Conservation (phyloP, 1,139 yeast genomes). For the Diutina pseudorugosa region DNA sequence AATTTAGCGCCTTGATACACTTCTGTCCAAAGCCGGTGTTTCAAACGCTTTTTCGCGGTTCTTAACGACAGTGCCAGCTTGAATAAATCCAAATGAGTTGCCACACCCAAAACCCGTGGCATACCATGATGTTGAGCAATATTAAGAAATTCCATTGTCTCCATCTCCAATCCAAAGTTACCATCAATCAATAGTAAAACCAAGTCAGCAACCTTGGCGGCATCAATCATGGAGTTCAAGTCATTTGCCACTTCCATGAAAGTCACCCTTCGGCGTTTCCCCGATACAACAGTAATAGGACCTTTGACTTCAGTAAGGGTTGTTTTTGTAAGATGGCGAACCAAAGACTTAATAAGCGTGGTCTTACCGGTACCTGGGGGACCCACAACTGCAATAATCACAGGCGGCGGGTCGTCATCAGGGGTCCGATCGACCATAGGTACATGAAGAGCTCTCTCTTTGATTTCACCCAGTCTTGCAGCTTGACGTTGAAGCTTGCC, state of each 20-base stretch:
- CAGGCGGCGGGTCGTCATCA: constrained; percentile 95
- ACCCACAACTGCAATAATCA: constrained; percentile 92
- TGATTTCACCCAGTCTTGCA: constrained; percentile 71
- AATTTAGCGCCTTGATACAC: constrained; percentile 97
- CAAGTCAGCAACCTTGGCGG: constrained; percentile 90
- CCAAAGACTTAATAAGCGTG: constrained; percentile 80
- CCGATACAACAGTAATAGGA: constrained; percentile 95
- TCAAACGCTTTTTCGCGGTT: constrained; percentile 82
- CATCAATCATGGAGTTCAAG: constrained; percentile 89
- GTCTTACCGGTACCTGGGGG: constrained; percentile 99
- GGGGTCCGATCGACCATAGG: constrained; percentile 98
- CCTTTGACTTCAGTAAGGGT: constrained; percentile 81
- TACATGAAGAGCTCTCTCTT: constrained; percentile 81
- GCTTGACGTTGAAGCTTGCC: constrained; percentile 80
- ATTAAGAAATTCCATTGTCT: constrained; percentile 96
- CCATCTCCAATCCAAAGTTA: constrained; percentile 98
- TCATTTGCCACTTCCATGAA: constrained; percentile 91
- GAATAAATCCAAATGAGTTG: constrained; percentile 92
- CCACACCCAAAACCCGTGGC: constrained; percentile 93
- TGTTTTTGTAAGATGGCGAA: constrained; percentile 82
- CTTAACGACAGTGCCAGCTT: constrained; percentile 82
- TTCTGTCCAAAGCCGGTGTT: constrained; percentile 97
- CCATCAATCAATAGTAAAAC: constrained; percentile 88
- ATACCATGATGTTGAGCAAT: constrained; percentile 97
- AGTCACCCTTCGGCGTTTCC: constrained; percentile 85